These are phyloP conservation scores for Talaromyces marneffei DNA, from an alignment of 2,329 filamentous ascomycete genomes.

Conservation along the genomic window DNA sequence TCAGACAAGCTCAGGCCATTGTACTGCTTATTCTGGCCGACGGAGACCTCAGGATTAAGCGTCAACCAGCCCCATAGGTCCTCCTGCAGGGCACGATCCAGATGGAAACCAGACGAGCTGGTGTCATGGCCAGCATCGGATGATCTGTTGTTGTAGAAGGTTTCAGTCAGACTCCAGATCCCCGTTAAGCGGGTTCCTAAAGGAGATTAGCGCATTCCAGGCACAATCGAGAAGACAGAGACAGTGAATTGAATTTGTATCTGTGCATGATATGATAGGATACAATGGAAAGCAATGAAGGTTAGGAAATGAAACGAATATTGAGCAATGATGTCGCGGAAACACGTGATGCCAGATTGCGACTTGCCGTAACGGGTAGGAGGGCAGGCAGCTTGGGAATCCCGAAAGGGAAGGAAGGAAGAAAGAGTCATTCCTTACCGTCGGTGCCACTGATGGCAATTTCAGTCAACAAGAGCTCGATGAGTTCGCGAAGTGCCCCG, in stretches of 20 bases:
- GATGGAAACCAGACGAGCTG: background rate
- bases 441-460: constrained; percentile 13
- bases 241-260: background rate
- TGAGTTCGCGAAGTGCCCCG: constrained; percentile 11
- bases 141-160: background rate
- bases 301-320: background rate
- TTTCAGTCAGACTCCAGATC: constrained; percentile 5
- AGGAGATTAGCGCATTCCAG: background rate
- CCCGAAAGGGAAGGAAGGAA: background rate
- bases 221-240: background rate
- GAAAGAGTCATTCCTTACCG: constrained; percentile 7
- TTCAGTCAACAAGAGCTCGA: constrained; percentile 14
- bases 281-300: background rate
- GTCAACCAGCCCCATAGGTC: constrained; percentile 55
- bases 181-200: constrained; percentile 5
- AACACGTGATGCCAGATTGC: background rate
- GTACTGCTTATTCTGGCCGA: constrained; percentile 39
- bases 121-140: background rate
- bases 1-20: constrained; percentile 39
- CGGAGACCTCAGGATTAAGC: constrained; percentile 50
- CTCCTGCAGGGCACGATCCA: constrained; percentile 49
- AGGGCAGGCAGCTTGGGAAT: background rate
- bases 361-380: background rate
- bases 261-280: background rate
- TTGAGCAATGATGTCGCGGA: background rate